phyloP scores from a whole-genome alignment of 2,329 filamentous ascomycete genomes.

The Dactylellina cionopaga region DNA sequence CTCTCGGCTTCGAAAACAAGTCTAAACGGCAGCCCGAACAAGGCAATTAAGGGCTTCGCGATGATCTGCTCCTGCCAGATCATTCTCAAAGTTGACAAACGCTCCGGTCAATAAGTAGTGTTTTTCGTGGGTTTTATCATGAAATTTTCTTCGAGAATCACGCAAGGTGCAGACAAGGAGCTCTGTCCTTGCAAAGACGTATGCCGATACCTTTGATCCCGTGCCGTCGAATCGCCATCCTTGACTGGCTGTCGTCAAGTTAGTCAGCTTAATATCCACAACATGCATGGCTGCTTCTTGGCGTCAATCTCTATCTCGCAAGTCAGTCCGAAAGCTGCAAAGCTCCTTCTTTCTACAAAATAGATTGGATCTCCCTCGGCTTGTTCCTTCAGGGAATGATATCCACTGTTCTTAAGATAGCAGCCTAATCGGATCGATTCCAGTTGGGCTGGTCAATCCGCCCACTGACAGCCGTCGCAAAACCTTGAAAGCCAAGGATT shows the following conservation, averaged over 20 bases:
- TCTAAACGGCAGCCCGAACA: neutral
- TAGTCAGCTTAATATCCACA: constrained; percentile 42
- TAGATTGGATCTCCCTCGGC: constrained; percentile 44
- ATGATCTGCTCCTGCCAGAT: no score
- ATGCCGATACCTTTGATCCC: constrained; percentile 29
- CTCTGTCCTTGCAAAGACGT: constrained; percentile 33
- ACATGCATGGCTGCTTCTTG: constrained; percentile 42
- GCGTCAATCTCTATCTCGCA: constrained; percentile 38
- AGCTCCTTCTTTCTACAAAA: constrained; percentile 40
- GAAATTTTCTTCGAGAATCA: constrained; percentile 31
- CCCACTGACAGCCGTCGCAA: constrained; percentile 18
- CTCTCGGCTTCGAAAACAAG: neutral
- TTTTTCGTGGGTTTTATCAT: constrained; percentile 19
- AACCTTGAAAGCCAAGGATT: constrained; percentile 47
- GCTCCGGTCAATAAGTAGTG: constrained; percentile 5
- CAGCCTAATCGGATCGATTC: constrained; percentile 53
- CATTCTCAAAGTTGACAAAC: neutral
- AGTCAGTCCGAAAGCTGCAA: constrained; percentile 33
- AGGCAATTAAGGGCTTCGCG: no score
- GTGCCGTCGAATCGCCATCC: constrained; percentile 34
- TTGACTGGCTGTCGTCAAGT: constrained; percentile 26
- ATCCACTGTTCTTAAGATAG: constrained; percentile 47
- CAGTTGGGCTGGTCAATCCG: constrained; percentile 11
- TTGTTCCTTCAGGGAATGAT: constrained; percentile 49
- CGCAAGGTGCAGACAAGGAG: constrained; percentile 40